Base-by-base conservation (phyloP, 2,329 filamentous ascomycete species). In the Phyllosticta capitalensis region DNA sequence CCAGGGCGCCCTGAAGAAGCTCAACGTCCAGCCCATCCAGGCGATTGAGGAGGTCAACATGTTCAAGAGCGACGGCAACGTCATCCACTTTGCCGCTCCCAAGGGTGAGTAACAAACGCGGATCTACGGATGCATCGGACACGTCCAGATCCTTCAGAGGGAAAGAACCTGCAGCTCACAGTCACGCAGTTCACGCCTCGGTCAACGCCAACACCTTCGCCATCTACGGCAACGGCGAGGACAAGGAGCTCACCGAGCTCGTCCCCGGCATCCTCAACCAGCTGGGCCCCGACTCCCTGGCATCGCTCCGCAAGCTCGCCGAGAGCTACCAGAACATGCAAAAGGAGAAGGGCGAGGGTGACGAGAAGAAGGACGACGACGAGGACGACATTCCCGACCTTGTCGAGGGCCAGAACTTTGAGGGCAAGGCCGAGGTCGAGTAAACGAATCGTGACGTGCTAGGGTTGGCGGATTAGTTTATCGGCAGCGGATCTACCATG, bases 21-120 rank as follows among this genome's bases (percentile, higher is more conserved):
- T 99, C 78, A 97, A 97, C 80, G 92, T 95, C 62, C 94, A 99
- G 85, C 94, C 94, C 72, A 97, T 99, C 79, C 92, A 95, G 83
- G 90, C 89, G 67, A 99, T 99, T 72, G 94, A 99, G 86, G 94
- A 99, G 83, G 94, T 99, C 77, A 99, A 99, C 88, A 99, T 99
- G 94, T 99, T 99, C 88, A 99, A 99, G 89, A 88, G 89, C 75
- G 94, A 99, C 76, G 94, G 94, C 78, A 99, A 99, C 78, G 94
- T 99, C 78, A 97, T 99, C 74, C 94, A 99, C 85, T 99, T 99
- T 77, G 88, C 90, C 71, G 90, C 90, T 73, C 94, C 94, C 70
- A 96, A 96, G 84, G 94, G 94, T 97, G 80, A 74, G 84, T 69
- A 19, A 19, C 26, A 24, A 14, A 48, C 21, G 30, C 14, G 45